Conservation (phyloP, 2,329 filamentous ascomycete species). For the Epichloe glyceriae region DNA sequence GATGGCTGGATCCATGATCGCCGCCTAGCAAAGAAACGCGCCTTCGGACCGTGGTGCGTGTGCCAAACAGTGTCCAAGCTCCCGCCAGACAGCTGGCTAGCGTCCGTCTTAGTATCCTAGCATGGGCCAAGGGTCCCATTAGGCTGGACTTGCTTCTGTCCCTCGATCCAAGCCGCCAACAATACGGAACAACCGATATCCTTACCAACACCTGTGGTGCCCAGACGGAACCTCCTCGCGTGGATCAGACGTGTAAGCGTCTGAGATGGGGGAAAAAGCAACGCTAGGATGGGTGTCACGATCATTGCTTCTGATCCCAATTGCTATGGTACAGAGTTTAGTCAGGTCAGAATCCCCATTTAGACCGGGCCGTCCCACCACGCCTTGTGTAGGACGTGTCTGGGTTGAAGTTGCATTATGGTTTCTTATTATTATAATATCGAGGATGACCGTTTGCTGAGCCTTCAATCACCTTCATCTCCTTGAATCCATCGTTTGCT, state of each 20-base stretch:
- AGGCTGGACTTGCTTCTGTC: background rate
- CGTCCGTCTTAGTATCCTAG: background rate
- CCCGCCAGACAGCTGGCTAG: background rate
- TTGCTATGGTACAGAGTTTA: background rate
- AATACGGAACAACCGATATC: background rate
- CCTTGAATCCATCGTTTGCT: background rate
- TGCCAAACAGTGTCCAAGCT: background rate
- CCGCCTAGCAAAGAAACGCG: background rate
- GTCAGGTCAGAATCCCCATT: background rate
- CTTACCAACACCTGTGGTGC: background rate
- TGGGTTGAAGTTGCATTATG: background rate
- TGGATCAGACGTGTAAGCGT: constrained; percentile 8
- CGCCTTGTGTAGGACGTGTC: background rate
- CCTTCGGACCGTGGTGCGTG: background rate
- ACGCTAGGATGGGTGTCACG: constrained; percentile 1
- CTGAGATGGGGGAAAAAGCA: constrained; percentile 10
- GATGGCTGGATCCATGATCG: background rate
- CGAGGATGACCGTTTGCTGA: background rate
- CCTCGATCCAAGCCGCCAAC: background rate
- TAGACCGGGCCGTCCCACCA: constrained; percentile 1
- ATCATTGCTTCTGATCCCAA: background rate
- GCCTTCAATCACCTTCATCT: background rate
- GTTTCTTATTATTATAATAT: background rate
- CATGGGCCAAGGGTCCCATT: background rate
- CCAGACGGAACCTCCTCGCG: background rate